Evolutionary conservation across 1,284 basidiomycete genomes (phyloP), one percentile per base, ranked within the genome.

Genomic region (Boletellus deceptivus): DNA sequence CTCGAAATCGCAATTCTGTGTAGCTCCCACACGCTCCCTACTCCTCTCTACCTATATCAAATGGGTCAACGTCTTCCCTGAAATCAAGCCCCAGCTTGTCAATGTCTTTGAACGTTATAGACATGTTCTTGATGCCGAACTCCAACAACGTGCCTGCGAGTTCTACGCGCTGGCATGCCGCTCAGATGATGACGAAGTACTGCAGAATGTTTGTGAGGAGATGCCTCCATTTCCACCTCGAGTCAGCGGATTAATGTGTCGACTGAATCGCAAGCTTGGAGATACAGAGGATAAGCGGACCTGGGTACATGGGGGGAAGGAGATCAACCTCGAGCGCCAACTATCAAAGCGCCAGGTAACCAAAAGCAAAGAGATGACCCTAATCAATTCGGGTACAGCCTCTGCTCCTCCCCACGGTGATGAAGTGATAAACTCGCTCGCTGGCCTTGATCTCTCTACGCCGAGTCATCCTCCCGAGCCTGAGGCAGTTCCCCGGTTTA

Each of bases 1-100:
- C 71, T 87, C 93, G 5, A 98, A 98, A 68, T 95, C 95, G 25
- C 93, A 96, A 67, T 91, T 93, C 63, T 98, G 96, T 68, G 84
- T 92, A 36, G 93, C 95, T 2, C 77, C 93, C 25, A 99, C 97
- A 6, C 84, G 96, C 27, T 91, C 95, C 0, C 78, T 99, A 40
- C 80, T 99, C 22, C 76, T 99, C 14, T 96, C 96, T 7, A 98
- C 97, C 1, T 99, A 99, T 69, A 88, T 98, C 75, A 99, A 99
- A 78, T 97, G 93, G 96, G 91, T 98, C 56, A 99, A 99, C 69
- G 87, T 99, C 48, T 99, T 99, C 73, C 97, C 97, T 7, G 97
- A 99, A 71, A 98, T 99, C 72, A 95, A 96, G 60, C 82, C 88
- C 20, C 93, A 97, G 64, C 82, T 99, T 20, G 68, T 98, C 62